Percentiles rank a stretch among this genome's conserved stretches.
Conservation (phyloP, 345 rosid genomes). For the Arabidopsis thaliana region DNA sequence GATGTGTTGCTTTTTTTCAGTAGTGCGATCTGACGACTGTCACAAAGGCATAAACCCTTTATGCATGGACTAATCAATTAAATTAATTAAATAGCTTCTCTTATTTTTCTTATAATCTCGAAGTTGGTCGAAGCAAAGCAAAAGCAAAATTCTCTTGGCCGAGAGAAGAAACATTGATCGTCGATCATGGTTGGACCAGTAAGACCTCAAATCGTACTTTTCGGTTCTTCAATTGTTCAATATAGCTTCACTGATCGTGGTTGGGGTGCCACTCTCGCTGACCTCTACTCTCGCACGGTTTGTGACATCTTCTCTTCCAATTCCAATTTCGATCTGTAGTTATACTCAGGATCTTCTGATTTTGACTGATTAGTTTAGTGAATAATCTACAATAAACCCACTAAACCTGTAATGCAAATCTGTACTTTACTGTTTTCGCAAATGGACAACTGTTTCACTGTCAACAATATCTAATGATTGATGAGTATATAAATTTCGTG, state of each 20-base stretch:
- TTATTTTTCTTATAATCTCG: not conserved
- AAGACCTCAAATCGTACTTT: conserved; percentile 89
- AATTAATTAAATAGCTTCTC: not conserved
- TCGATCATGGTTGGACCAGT: conserved; percentile 75
- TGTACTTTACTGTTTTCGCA: not conserved
- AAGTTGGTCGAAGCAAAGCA: not conserved
- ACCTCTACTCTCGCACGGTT: conserved; percentile 80
- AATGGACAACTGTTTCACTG: not conserved
- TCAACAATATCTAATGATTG: conserved; percentile 33
- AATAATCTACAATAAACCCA: not conserved
- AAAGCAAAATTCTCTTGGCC: not conserved
- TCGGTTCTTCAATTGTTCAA: conserved; percentile 94
- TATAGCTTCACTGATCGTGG: conserved; percentile 66
- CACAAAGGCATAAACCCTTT: not conserved
- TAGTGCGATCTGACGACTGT: conserved; percentile 5
- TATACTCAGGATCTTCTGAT: not conserved
- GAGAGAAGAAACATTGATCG: not conserved
- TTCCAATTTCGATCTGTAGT: not conserved
- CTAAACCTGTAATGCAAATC: not conserved
- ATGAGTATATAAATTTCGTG: not conserved
- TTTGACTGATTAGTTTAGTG: not conserved
- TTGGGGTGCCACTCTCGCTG: conserved; percentile 85
- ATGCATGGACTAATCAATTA: not conserved
- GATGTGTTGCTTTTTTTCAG: not conserved
- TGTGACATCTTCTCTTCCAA: not conserved